Evolutionary conservation across 345 rosid genomes (phyloP).

Genomic region (Eutrema japonicum): DNA sequence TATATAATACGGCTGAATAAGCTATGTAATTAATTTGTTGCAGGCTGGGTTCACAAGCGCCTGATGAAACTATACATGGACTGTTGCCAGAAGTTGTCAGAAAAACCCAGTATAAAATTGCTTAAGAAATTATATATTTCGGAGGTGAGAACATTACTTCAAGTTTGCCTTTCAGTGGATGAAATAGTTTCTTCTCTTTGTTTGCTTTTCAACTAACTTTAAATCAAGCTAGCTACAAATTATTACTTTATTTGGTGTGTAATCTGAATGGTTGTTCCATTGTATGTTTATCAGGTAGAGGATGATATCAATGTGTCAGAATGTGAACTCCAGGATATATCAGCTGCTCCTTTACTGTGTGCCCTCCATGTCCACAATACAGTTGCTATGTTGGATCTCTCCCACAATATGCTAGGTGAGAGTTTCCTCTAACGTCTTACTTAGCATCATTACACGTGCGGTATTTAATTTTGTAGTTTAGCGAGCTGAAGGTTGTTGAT

Average conservation of each 20-base stretch:
- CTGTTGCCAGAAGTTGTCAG: slow-evolving; percentile 68
- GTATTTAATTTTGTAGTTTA: background rate
- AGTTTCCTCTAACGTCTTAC: slow-evolving; percentile 24
- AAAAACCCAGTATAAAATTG: slow-evolving; percentile 78
- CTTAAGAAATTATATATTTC: slow-evolving; percentile 78
- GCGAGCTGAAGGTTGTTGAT: slow-evolving; percentile 16
- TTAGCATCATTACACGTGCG: background rate
- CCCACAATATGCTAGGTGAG: slow-evolving; percentile 91
- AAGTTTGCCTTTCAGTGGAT: background rate
- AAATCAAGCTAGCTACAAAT: slow-evolving; percentile 13
- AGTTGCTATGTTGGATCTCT: slow-evolving; percentile 73
- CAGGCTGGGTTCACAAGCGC: slow-evolving; percentile 97
- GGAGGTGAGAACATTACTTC: slow-evolving; percentile 58
- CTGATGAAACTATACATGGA: slow-evolving; percentile 85
- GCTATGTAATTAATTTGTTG: slow-evolving; percentile 30
- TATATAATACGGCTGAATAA: slow-evolving; percentile 12
- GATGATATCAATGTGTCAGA: slow-evolving; percentile 83
- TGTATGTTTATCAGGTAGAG: slow-evolving; percentile 62
- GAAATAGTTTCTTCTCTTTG: slow-evolving; percentile 15
- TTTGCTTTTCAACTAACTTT: slow-evolving; percentile 25
- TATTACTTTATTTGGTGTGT: slow-evolving; percentile 23
- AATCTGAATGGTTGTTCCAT: slow-evolving; percentile 24
- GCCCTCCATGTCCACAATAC: slow-evolving; percentile 71
- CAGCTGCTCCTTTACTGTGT: slow-evolving; percentile 74
- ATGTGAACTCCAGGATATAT: slow-evolving; percentile 91